Evolutionary conservation across 805 yeast species (phyloP).

Genomic region (Zygosaccharomyces bisporus): DNA sequence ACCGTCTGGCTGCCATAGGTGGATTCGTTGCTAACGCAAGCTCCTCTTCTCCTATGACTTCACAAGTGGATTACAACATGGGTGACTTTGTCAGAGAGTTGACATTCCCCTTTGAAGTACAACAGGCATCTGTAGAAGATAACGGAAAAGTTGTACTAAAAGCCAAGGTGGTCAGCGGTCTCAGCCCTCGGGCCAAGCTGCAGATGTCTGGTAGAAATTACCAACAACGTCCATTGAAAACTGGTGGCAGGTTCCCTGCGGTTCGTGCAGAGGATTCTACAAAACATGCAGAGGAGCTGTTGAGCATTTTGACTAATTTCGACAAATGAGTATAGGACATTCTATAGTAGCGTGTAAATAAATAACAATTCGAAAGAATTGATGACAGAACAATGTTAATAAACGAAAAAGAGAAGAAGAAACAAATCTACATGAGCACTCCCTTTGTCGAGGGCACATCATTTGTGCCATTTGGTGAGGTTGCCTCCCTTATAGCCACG

Average conservation of each 20-base stretch:
- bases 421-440: conserved; percentile 55
- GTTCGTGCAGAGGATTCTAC: conserved; percentile 17
- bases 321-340: conserved; percentile 9
- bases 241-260: conserved; percentile 10
- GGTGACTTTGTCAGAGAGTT: conserved; percentile 44
- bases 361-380: conserved; percentile 5
- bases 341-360: conserved; percentile 13
- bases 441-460: conserved; percentile 98
- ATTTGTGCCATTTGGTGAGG: conserved; percentile 72
- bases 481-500: conserved; percentile 84
- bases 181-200: conserved; percentile 20
- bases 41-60: conserved; percentile 31
- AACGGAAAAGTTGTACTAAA: conserved; percentile 36
- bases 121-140: conserved; percentile 37
- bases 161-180: conserved; percentile 22
- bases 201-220: conserved; percentile 19
- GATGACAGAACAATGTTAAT: too few relatives aligned
- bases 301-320: conserved; percentile 19
- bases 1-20: conserved; percentile 54
- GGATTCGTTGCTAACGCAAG: conserved; percentile 44
- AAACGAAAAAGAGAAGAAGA: not conserved
- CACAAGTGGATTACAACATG: conserved; percentile 35
- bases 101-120: conserved; percentile 42
- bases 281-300: conserved; percentile 20
- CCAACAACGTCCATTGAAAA: conserved; percentile 18